These are phyloP conservation scores for Coemansia sp. DNA, from an alignment of 192 early-diverging fungal species.

Conservation along the genomic window DNA sequence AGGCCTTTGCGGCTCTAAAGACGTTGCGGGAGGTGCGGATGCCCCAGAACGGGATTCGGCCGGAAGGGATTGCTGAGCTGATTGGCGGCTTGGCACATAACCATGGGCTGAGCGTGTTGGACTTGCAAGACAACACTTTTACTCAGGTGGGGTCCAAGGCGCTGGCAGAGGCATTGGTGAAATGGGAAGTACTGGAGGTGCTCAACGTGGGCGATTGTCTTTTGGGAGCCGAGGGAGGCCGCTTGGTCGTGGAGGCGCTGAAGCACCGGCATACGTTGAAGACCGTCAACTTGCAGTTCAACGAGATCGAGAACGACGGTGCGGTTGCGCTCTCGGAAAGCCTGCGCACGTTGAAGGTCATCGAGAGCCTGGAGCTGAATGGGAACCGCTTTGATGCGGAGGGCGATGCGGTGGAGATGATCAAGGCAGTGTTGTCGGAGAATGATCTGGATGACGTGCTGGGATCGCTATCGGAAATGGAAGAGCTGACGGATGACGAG, in stretches of 20 bases:
- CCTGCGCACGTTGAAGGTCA: conserved; percentile 61
- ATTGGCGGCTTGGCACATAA: conserved; percentile 66
- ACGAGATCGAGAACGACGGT: conserved; percentile 82
- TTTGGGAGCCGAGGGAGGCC: conserved; percentile 70
- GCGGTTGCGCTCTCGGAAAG: conserved; percentile 65
- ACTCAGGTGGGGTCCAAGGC: conserved; percentile 75
- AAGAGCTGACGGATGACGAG: conserved; percentile 67
- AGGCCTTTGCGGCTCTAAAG: conserved; percentile 76
- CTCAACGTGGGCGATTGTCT: conserved; percentile 93
- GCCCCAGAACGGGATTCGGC: conserved; percentile 97
- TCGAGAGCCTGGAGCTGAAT: conserved; percentile 78
- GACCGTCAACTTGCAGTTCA: conserved; percentile 74
- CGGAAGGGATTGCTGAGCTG: conserved; percentile 84
- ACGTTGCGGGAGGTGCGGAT: conserved; percentile 80
- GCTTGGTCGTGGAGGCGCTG: conserved; percentile 65
- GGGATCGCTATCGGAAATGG: conserved; percentile 96
- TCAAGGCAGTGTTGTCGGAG: conserved; percentile 66
- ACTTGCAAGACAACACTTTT: conserved; percentile 98
- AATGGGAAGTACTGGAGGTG: conserved; percentile 73
- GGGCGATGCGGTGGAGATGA: conserved; percentile 68
- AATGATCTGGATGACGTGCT: conserved; percentile 72
- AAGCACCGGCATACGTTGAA: conserved; percentile 57
- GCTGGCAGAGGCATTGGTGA: conserved; percentile 70
- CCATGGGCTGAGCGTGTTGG: conserved; percentile 67
- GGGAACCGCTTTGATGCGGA: conserved; percentile 90